These are phyloP conservation scores for Primulina eburnea DNA, from an alignment of 257 asterid genomes.

Conservation along the genomic window DNA sequence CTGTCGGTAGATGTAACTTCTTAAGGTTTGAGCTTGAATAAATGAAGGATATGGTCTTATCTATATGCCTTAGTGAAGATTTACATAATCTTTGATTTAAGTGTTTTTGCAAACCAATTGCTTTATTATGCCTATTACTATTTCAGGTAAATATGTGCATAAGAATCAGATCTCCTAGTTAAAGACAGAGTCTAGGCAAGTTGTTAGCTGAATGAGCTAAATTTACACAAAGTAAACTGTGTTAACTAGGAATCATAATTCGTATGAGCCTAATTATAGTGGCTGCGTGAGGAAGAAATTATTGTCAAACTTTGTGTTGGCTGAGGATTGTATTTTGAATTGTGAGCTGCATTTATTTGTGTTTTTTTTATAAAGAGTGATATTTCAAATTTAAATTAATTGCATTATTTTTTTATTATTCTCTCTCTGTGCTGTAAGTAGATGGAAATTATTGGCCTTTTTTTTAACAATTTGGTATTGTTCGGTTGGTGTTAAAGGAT, in stretches of 20 bases:
- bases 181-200: conserved; percentile 13
- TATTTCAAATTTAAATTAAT: conserved; percentile 3
- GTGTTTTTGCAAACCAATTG: conserved; percentile 31
- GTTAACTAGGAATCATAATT: not conserved
- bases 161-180: conserved; percentile 6
- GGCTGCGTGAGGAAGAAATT: conserved; percentile 14
- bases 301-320: not conserved
- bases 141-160: not conserved
- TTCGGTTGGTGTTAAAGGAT: too few species aligned
- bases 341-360: not conserved
- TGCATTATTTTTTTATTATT: not conserved
- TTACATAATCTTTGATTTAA: conserved; percentile 32
- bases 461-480: not conserved
- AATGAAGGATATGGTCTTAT: conserved; percentile 30
- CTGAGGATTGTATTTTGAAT: not conserved
- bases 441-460: conserved; percentile 13
- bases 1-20: conserved; percentile 37
- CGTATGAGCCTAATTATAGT: conserved; percentile 4
- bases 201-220: conserved; percentile 5
- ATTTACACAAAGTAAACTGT: not conserved
- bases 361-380: not conserved
- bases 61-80: conserved; percentile 32
- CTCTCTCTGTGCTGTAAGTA: not conserved
- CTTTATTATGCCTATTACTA: not conserved
- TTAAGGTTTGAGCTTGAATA: conserved; percentile 45